Conservation (phyloP, 192 early-diverging fungal species). For the Backusella circina region DNA sequence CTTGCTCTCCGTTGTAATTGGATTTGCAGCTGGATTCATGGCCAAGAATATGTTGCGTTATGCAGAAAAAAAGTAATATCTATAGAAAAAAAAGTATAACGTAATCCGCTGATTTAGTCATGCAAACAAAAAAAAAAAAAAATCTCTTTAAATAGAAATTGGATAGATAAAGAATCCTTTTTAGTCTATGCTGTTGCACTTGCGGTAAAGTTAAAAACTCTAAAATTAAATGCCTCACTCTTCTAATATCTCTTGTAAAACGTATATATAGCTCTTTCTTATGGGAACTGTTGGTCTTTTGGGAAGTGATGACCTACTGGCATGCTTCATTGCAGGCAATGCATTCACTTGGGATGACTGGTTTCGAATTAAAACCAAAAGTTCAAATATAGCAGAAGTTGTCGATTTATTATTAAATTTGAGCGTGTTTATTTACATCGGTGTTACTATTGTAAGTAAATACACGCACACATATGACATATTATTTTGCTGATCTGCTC, state of each 20-base stretch:
- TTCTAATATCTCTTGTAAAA: not conserved
- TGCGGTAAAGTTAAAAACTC: conserved; percentile 40
- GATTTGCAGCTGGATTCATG: conserved; percentile 64
- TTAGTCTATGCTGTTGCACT: conserved; percentile 80
- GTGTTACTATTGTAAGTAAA: conserved; percentile 49
- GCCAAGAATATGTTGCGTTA: conserved; percentile 59
- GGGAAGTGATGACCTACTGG: conserved; percentile 73
- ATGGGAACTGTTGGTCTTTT: conserved; percentile 67
- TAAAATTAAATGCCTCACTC: not conserved
- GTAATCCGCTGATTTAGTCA: not conserved
- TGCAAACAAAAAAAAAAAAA: too few relatives aligned
- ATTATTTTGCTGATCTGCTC: not conserved
- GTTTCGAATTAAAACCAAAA: conserved; percentile 78
- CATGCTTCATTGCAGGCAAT: conserved; percentile 78
- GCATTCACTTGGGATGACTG: conserved; percentile 88
- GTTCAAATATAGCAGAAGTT: conserved; percentile 51
- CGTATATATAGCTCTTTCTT: conserved; percentile 43
- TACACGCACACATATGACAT: not conserved
- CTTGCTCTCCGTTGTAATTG: conserved; percentile 64
- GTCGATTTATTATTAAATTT: conserved; percentile 81
- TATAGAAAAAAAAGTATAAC: not conserved
- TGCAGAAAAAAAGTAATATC: conserved; percentile 44
- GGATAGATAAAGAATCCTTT: conserved; percentile 86
- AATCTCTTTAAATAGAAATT: conserved; percentile 29
- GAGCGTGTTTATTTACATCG: conserved; percentile 85